Conservation (phyloP, 2,329 filamentous ascomycete species). For the Diaporthe australafricana region DNA sequence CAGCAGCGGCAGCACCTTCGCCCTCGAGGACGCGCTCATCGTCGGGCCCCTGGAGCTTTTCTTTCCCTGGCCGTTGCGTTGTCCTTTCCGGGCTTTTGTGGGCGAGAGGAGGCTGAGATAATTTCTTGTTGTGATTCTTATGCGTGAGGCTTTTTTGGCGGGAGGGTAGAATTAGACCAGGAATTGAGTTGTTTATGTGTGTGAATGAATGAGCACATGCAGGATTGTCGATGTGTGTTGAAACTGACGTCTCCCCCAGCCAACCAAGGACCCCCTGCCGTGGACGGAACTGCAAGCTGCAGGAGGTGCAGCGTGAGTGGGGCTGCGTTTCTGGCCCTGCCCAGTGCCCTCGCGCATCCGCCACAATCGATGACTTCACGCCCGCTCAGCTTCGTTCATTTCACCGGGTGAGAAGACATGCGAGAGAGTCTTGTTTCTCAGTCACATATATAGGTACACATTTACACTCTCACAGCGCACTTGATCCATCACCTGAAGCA, state of each 20-base stretch:
- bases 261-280: conserved; percentile 4
- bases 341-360: neutral
- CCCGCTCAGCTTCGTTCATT: neutral
- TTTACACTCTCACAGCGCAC: neutral
- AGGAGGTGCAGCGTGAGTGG: neutral
- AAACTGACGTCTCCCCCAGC: neutral
- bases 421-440: neutral
- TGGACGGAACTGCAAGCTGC: conserved; percentile 9
- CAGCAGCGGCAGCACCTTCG: conserved; percentile 22
- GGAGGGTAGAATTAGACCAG: neutral
- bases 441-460: neutral
- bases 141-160: neutral
- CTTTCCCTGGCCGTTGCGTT: neutral
- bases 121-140: no score
- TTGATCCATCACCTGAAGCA: neutral
- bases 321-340: neutral
- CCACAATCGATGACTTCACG: neutral
- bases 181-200: neutral
- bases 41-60: neutral
- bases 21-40: conserved; percentile 27
- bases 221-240: neutral
- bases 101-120: neutral
- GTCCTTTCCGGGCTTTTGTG: neutral
- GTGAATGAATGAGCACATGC: no score
- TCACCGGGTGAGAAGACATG: no score